A percentile compares a stretch with the other conserved stretches of the same genome.
phyloP scores from a whole-genome alignment of 2,329 filamentous ascomycete species.

The Bisporella sp. region DNA sequence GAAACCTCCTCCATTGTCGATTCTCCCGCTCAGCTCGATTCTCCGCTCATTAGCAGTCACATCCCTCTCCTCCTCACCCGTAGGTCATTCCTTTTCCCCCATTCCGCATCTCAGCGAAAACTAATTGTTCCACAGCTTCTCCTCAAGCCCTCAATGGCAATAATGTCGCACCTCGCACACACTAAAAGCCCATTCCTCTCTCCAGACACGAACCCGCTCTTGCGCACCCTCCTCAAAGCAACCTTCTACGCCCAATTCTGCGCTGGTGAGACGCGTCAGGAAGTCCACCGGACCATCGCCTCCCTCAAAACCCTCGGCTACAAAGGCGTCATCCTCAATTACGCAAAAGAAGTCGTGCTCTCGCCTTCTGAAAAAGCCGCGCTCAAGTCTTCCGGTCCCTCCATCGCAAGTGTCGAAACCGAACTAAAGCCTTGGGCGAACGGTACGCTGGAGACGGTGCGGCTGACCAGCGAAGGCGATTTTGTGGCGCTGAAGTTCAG shows the following conservation, averaged over 20 bases:
- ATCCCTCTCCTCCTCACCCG: constrained; percentile 60
- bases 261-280: constrained; percentile 64
- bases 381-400: constrained; percentile 37
- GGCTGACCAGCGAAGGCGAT: constrained; percentile 41
- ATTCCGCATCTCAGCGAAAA: background rate
- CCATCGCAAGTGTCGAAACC: constrained; percentile 40
- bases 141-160: constrained; percentile 59
- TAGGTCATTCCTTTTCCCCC: constrained; percentile 5
- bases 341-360: constrained; percentile 75
- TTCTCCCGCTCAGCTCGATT: constrained; percentile 59
- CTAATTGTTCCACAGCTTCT: constrained; percentile 38
- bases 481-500: constrained; percentile 63
- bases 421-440: constrained; percentile 67
- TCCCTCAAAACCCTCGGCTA: constrained; percentile 70
- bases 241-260: constrained; percentile 93
- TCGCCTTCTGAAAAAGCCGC: constrained; percentile 43
- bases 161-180: constrained; percentile 65
- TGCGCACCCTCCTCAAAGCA: constrained; percentile 65
- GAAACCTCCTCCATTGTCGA: constrained; percentile 44
- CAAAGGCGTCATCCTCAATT: constrained; percentile 76
- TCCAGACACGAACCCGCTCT: constrained; percentile 67
- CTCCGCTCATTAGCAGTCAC: constrained; percentile 64
- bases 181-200: constrained; percentile 60
- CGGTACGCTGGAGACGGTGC: constrained; percentile 68
- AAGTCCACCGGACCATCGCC: constrained; percentile 60